Percentiles rank a stretch among this genome's conserved stretches.
Conservation (phyloP, 306 rosid species). For the Castanea crenata region DNA sequence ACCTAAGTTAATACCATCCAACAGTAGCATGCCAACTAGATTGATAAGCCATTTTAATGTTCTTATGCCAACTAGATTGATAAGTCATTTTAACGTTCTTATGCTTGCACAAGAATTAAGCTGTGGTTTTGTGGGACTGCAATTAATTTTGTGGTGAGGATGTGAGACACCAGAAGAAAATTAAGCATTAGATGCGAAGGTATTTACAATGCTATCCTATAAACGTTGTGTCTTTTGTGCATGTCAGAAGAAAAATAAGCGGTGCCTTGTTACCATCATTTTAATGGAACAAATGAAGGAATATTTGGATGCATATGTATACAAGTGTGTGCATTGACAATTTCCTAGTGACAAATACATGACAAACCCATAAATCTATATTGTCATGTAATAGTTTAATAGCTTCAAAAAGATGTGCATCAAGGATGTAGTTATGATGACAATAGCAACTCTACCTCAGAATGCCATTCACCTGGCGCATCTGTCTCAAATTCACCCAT, state of each 20-base stretch:
- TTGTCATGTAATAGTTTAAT: neutral
- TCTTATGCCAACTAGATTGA: neutral
- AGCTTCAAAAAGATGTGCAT: neutral
- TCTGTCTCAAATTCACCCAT: no score
- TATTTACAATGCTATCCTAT: neutral
- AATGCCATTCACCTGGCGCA: neutral
- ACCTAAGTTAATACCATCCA: neutral
- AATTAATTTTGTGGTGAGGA: neutral
- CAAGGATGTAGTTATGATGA: neutral
- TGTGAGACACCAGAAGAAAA: neutral
- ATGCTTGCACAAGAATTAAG: neutral
- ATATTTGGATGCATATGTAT: neutral
- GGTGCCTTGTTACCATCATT: neutral
- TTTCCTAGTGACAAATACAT: neutral
- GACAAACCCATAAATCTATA: neutral
- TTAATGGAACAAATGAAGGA: neutral
- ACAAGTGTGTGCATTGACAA: neutral
- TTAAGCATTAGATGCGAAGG: neutral
- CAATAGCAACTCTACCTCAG: neutral
- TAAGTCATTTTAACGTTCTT: neutral
- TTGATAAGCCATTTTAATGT: neutral
- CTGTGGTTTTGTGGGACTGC: neutral
- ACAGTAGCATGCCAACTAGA: neutral
- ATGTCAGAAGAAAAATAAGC: neutral
- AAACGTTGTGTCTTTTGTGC: neutral